phyloP scores from a whole-genome alignment of 208 protist species.

The Herpetomonas samuelpessoai region DNA sequence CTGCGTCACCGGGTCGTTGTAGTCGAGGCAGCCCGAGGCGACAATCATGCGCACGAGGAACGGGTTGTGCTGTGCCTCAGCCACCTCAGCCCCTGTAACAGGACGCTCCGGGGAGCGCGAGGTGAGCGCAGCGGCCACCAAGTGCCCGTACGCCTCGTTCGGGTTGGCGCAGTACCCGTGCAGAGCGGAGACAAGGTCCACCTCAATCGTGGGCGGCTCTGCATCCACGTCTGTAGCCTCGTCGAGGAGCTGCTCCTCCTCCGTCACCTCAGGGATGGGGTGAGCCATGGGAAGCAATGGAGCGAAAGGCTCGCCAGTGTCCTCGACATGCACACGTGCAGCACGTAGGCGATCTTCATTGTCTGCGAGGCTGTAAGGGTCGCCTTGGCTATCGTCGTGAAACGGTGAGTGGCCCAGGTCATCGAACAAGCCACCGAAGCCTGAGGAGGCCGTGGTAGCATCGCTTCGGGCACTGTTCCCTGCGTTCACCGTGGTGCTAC shows the following conservation, averaged over 20 bases:
- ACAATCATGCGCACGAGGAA: slow-evolving; percentile 74
- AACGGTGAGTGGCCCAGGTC: background rate
- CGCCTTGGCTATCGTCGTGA: background rate
- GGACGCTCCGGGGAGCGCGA: slow-evolving; percentile 41
- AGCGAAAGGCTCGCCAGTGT: slow-evolving; percentile 6
- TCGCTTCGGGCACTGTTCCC: background rate
- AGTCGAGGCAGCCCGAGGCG: slow-evolving; percentile 41
- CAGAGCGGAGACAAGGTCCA: slow-evolving; percentile 69
- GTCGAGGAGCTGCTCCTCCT: slow-evolving; percentile 17
- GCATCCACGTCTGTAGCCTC: slow-evolving; percentile 19
- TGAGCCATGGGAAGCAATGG: slow-evolving; percentile 6
- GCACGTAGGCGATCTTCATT: background rate
- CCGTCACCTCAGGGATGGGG: background rate
- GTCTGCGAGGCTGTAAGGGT: background rate
- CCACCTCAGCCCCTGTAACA: slow-evolving; percentile 62
- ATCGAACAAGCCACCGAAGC: slow-evolving; percentile 4
- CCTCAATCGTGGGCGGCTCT: slow-evolving; percentile 39
- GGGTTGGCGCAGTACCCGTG: slow-evolving; percentile 58
- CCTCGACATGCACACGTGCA: slow-evolving; percentile 3
- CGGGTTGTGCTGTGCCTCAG: slow-evolving; percentile 51
- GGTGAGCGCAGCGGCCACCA: slow-evolving; percentile 75
- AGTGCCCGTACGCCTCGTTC: slow-evolving; percentile 67
- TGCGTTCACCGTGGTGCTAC: too few relatives aligned
- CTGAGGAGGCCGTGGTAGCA: background rate
- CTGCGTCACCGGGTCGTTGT: slow-evolving; percentile 43